Conservation (phyloP, 345 rosid genomes). For the Odontarrhena argentea region DNA sequence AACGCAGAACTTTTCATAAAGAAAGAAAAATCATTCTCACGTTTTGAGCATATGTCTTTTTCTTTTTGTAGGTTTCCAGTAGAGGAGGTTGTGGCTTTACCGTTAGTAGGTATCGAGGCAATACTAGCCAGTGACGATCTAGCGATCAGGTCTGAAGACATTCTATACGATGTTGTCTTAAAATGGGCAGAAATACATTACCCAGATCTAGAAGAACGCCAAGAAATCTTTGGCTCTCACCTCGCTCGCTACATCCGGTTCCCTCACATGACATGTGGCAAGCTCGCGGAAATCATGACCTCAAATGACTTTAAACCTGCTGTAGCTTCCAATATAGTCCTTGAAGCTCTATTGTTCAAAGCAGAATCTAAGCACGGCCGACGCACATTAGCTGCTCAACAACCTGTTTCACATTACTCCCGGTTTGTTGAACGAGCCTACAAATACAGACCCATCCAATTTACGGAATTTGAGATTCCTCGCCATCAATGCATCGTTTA, state of each 20-base stretch:
- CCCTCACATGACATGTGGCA: slow-evolving; percentile 64
- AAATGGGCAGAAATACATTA: slow-evolving; percentile 74
- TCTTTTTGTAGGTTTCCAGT: neutral
- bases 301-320: slow-evolving; percentile 70
- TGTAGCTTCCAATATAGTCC: slow-evolving; percentile 59
- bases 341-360: slow-evolving; percentile 79
- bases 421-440: slow-evolving; percentile 54
- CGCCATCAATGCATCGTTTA: slow-evolving; percentile 72
- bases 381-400: slow-evolving; percentile 42
- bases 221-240: slow-evolving; percentile 59
- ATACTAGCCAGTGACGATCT: slow-evolving; percentile 72
- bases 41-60: neutral
- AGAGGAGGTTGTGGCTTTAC: slow-evolving; percentile 52
- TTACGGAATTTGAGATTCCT: slow-evolving; percentile 74
- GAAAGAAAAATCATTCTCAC: neutral
- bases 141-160: slow-evolving; percentile 69
- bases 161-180: slow-evolving; percentile 66
- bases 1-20: neutral
- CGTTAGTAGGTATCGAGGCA: slow-evolving; percentile 81
- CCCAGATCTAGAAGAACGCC: slow-evolving; percentile 43
- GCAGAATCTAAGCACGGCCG: slow-evolving; percentile 59
- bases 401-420: too few relatives aligned
- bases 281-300: slow-evolving; percentile 36
- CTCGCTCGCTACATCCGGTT: slow-evolving; percentile 71
- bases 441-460: slow-evolving; percentile 71